phyloP scores from a whole-genome alignment of 495 filamentous ascomycete genomes.

The Podospora comata region DNA sequence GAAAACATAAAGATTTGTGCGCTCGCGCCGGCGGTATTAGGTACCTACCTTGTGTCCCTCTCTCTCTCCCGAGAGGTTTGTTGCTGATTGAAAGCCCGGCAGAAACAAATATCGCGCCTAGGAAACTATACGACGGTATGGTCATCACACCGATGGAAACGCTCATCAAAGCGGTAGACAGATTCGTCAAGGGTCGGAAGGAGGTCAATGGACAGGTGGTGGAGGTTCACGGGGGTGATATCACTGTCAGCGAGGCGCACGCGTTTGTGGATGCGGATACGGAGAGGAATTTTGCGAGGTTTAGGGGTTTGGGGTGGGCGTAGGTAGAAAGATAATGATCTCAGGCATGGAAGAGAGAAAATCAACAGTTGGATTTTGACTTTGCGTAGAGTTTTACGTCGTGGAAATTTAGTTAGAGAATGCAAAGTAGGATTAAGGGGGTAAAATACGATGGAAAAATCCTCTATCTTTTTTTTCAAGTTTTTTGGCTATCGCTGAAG shows the following conservation, averaged over 20 bases:
- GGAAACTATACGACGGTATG: conserved; percentile 50
- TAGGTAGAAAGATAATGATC: no score
- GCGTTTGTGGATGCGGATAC: conserved; percentile 53
- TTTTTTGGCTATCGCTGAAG: no score
- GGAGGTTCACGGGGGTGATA: conserved; percentile 54
- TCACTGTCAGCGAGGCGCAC: conserved; percentile 47
- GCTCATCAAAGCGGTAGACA: conserved; percentile 42
- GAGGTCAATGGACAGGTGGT: conserved; percentile 45
- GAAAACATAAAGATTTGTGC: conserved; percentile 53
- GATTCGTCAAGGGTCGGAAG: conserved; percentile 40
- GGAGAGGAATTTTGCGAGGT: conserved; percentile 47
- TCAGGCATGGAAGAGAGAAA: no score
- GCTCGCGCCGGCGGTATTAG: conserved; percentile 51
- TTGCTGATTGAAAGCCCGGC: conserved; percentile 1
- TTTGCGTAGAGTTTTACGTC: no score
- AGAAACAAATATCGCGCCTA: conserved; percentile 51
- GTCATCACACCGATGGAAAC: conserved; percentile 53
- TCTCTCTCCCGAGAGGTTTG: background rate
- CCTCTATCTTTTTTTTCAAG: no score
- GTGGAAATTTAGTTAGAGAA: no score
- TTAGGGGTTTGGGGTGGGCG: conserved; percentile 46
- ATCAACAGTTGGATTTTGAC: no score
- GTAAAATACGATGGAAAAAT: no score
- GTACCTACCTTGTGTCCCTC: conserved; percentile 11
- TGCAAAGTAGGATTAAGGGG: no score